phyloP scores from a whole-genome alignment of 768 basidiomycete genomes.

The Pleurotus tuoliensis region DNA sequence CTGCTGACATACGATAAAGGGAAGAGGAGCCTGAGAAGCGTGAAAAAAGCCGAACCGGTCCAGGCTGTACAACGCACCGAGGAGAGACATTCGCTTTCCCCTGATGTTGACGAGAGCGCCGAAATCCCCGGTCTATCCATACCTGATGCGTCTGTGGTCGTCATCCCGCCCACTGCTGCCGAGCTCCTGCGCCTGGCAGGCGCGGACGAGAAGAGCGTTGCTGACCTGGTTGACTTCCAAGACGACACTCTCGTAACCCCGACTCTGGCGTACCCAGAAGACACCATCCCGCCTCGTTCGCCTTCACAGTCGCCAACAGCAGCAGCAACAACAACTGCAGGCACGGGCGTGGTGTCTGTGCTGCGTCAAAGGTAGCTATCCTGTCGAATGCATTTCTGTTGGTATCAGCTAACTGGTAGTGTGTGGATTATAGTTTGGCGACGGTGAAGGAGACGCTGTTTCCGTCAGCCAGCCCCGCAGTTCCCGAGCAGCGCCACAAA shows the following conservation, averaged over 20 bases:
- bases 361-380: background rate
- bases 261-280: background rate
- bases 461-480: slow-evolving; percentile 25
- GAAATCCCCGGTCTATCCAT: slow-evolving; percentile 1
- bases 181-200: slow-evolving; percentile 54
- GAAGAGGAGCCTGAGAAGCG: slow-evolving; percentile 17
- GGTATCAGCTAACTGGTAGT: background rate
- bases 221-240: slow-evolving; percentile 54
- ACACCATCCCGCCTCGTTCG: background rate
- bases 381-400: background rate
- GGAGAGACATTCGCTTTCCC: no score
- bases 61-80: no score
- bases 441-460: slow-evolving; percentile 45
- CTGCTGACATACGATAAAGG: slow-evolving; percentile 54
- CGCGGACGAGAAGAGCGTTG: slow-evolving; percentile 29
- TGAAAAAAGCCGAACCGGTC: no score
- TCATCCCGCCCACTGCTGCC: slow-evolving; percentile 28
- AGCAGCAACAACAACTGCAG: slow-evolving; percentile 9
- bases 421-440: slow-evolving; percentile 27
- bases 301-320: no score
- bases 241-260: slow-evolving; percentile 9
- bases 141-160: slow-evolving; percentile 2
- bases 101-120: no score
- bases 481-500: slow-evolving; percentile 12
- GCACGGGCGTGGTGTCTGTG: background rate